These are phyloP conservation scores for Hypoxylon sp. DNA, from an alignment of 2,329 filamentous ascomycete genomes.

Conservation along the genomic window DNA sequence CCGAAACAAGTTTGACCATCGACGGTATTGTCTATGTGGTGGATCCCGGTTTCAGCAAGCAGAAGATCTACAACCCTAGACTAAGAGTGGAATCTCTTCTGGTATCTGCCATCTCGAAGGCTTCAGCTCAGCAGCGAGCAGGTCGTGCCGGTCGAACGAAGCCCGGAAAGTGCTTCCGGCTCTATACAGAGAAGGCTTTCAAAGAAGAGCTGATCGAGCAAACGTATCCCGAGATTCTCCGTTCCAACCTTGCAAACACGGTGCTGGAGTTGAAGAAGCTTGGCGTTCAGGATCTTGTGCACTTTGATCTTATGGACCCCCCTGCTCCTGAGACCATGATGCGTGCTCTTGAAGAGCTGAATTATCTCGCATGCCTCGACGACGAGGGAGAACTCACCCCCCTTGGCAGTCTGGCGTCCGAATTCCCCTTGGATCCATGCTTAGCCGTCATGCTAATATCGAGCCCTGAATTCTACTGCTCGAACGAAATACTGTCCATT, in stretches of 20 bases:
- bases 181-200: slow-evolving; percentile 96
- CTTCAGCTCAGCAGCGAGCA: slow-evolving; percentile 95
- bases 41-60: slow-evolving; percentile 99
- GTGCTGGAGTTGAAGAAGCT: slow-evolving; percentile 98
- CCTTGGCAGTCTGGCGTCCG: slow-evolving; percentile 88
- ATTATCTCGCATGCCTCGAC: slow-evolving; percentile 95
- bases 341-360: slow-evolving; percentile 96
- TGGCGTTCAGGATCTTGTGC: slow-evolving; percentile 93
- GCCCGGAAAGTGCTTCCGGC: slow-evolving; percentile 96
- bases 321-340: slow-evolving; percentile 98
- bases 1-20: slow-evolving; percentile 96
- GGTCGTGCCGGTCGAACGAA: slow-evolving; percentile 99
- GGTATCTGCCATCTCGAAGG: slow-evolving; percentile 98
- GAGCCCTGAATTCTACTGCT: slow-evolving; percentile 98
- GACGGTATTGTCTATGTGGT: slow-evolving; percentile 99
- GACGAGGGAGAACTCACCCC: slow-evolving; percentile 94
- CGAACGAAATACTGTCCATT: slow-evolving; percentile 96
- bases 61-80: slow-evolving; percentile 98
- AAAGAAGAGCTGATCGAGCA: slow-evolving; percentile 98
- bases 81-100: slow-evolving; percentile 96
- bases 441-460: slow-evolving; percentile 98
- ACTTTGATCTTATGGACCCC: slow-evolving; percentile 99
- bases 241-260: slow-evolving; percentile 94
- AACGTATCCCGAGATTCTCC: slow-evolving; percentile 95
- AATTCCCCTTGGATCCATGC: slow-evolving; percentile 94